phyloP scores from a whole-genome alignment of 257 asterid genomes.

The Forsythia suspensa region DNA sequence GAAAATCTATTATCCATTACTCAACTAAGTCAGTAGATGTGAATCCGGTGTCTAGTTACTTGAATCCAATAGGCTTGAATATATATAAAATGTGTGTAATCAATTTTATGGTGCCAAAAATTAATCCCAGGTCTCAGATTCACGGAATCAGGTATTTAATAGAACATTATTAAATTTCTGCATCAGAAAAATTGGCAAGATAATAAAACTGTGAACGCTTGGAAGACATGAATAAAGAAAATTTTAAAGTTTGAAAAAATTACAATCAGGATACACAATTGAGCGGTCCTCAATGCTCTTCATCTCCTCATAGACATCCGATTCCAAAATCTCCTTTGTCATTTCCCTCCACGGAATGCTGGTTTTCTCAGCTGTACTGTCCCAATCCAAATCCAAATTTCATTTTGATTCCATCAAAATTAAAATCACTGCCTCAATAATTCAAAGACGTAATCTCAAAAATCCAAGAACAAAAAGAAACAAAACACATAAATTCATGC shows the following conservation, averaged over 20 bases:
- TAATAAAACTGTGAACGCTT: neutral
- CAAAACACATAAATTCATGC: neutral
- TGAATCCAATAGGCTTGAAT: neutral
- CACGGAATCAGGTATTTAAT: neutral
- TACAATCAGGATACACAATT: constrained; percentile 85
- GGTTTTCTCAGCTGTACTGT: constrained; percentile 95
- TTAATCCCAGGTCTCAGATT: too few relatives aligned
- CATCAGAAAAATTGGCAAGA: neutral
- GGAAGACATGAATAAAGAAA: constrained; percentile 5
- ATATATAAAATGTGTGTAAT: too few relatives aligned
- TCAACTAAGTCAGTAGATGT: neutral
- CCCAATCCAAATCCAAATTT: constrained; percentile 34
- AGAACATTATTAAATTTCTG: neutral
- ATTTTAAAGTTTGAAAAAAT: constrained; percentile 24
- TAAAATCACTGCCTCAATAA: neutral
- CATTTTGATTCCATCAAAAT: neutral
- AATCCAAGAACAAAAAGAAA: neutral
- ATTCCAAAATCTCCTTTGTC: constrained; percentile 78
- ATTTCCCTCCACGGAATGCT: constrained; percentile 92
- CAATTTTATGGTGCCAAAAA: too few relatives aligned
- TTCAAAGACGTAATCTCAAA: neutral
- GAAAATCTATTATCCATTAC: neutral
- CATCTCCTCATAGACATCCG: constrained; percentile 78
- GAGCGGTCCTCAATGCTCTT: constrained; percentile 63
- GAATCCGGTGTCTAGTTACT: neutral